Conservation (phyloP, 2,329 filamentous ascomycete genomes). For the Cryphonectria naterciae region DNA sequence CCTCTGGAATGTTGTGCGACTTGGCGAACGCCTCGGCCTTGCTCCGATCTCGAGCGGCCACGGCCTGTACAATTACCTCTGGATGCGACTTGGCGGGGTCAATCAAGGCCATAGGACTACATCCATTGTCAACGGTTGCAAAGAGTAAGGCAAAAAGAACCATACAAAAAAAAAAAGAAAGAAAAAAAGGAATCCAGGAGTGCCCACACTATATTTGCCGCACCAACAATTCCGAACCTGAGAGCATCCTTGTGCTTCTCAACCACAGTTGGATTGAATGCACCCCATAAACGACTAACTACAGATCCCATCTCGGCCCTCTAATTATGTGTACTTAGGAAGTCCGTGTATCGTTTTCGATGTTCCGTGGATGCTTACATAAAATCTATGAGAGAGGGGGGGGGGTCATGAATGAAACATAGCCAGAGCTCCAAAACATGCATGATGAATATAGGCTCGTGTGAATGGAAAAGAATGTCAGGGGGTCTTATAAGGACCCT, state of each 20-base stretch:
- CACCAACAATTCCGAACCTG: conserved; percentile 15
- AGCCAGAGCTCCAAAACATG: neutral
- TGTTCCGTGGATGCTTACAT: neutral
- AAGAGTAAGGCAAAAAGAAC: neutral
- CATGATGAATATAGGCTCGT: neutral
- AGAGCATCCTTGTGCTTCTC: conserved; percentile 22
- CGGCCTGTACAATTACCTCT: conserved; percentile 46
- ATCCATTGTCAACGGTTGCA: neutral
- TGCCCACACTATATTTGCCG: conserved; percentile 12
- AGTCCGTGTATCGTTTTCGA: neutral
- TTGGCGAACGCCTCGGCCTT: conserved; percentile 47
- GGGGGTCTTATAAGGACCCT: neutral
- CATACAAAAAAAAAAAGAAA: neutral
- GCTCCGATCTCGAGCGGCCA: conserved; percentile 46
- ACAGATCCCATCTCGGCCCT: neutral
- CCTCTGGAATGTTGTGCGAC: conserved; percentile 42
- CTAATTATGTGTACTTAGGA: neutral
- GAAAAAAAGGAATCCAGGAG: too few species aligned
- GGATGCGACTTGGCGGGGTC: conserved; percentile 45
- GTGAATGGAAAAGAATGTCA: neutral
- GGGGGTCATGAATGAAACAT: neutral
- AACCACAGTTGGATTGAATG: neutral
- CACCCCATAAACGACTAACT: neutral
- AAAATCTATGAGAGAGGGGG: neutral
- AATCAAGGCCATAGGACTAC: conserved; percentile 40